Evolutionary conservation across 2,329 filamentous ascomycete species (phyloP), one percentile per base, ranked within the genome.

Genomic region (Arthroderma uncinatum): DNA sequence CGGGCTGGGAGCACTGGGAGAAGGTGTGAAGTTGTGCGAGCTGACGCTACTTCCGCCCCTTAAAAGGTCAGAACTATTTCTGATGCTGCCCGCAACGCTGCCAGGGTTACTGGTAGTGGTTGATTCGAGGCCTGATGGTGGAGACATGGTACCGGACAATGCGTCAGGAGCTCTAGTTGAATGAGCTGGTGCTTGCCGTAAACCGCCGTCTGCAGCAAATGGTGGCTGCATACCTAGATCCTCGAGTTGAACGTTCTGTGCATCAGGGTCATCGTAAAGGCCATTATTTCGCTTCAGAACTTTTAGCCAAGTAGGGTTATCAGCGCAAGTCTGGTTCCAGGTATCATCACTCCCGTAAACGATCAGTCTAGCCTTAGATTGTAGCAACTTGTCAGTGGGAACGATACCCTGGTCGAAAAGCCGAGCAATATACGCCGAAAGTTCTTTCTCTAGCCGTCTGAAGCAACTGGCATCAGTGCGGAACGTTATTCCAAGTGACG

Each of bases 251-350:
- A 71, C 66, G 42, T 67, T 64, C 16, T 71, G 66, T 5, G 68
- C 65, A n/a, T 65, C 62, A 10, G 66, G 67, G 1, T 65, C 58
- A 14, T 63, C 60, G 21, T 68, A 65, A 16, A 76, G 62, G 2
- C 74, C 74, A 39, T 69, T 65, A 58, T 75, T 71, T 8, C 70
- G 71, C 62, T 77, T 77, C 54, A 77, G 62, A 25, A 74, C 64
- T 57, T 70, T 69, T 9, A 77, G 65, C 74, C 74, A 77, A 8
- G 71, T 64, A n/a, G 70, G 65, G 53, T 76, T 76, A 60, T 76
- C 74, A 6, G 74, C 74, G 57, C 73, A 73, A 2, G 74, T 76
- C 63, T 75, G 67, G 55, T 69, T 66, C 67, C 67, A 69, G 2
- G 67, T 64, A 58, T 69, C 67, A 48, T 65, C 63, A 53, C 61